Conservation (phyloP, 345 rosid genomes). For the Boechera divaricarpa region DNA sequence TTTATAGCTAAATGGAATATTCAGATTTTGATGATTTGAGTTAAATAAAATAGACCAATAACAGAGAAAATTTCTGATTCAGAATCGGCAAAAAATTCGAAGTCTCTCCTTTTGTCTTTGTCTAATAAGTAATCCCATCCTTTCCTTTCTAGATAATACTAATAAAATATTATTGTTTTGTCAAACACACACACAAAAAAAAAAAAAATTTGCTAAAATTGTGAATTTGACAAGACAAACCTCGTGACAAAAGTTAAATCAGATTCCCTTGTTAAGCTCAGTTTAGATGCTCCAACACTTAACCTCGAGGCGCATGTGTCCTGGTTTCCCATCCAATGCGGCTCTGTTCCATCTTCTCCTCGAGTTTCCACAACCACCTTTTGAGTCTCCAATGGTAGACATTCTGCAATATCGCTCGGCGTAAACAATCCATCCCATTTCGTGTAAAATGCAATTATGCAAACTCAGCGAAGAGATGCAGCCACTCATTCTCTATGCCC, state of each 20-base stretch:
- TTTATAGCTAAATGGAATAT: not conserved
- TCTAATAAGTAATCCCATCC: not conserved
- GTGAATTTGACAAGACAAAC: not conserved
- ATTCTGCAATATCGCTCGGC: not conserved
- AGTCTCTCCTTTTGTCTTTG: not conserved
- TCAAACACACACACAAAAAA: no score
- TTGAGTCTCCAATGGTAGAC: not conserved
- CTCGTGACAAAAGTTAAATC: not conserved
- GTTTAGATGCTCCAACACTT: not conserved
- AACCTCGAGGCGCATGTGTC: slow-evolving; percentile 10
- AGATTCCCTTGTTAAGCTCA: not conserved
- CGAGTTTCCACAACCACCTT: not conserved
- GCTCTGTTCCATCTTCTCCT: not conserved
- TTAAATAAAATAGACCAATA: not conserved
- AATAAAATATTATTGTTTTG: no score
- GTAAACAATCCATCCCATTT: not conserved
- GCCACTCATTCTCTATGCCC: not conserved
- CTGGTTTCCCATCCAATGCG: not conserved
- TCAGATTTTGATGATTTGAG: not conserved
- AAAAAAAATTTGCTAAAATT: not conserved
- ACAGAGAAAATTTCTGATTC: not conserved
- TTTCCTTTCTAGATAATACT: not conserved
- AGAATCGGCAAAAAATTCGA: not conserved
- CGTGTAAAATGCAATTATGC: not conserved
- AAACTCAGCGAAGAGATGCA: slow-evolving; percentile 7